Conservation (phyloP, 257 asterid genomes). For the Gardenia jasminoides region DNA sequence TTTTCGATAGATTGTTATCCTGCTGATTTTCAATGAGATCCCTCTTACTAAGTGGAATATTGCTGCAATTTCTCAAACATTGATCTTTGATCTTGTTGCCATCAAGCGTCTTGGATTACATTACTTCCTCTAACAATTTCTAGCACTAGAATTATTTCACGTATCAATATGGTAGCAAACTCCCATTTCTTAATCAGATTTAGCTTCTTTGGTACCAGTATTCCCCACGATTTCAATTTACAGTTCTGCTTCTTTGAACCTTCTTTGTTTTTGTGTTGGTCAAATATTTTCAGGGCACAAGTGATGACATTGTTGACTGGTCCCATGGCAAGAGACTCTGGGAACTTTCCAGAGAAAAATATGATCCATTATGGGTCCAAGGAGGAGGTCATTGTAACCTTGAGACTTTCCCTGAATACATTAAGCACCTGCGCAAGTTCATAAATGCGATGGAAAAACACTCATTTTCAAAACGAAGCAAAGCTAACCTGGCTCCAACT, state of each 20-base stretch:
- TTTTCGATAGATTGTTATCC: background rate
- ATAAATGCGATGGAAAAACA: slow-evolving; percentile 82
- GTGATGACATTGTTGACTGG: slow-evolving; percentile 82
- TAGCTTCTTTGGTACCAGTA: background rate
- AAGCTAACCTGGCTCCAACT: slow-evolving; percentile 26
- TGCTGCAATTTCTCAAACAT: background rate
- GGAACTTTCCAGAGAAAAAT: slow-evolving; percentile 95
- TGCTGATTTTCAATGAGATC: background rate
- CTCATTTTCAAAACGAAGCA: slow-evolving; percentile 66
- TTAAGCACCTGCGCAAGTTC: slow-evolving; percentile 76
- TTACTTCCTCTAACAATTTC: background rate
- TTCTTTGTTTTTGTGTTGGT: background rate
- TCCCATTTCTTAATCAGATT: background rate
- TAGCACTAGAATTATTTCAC: background rate
- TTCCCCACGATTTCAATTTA: background rate
- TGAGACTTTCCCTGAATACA: slow-evolving; percentile 89
- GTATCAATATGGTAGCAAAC: background rate
- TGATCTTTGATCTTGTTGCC: background rate
- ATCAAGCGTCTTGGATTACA: too few species aligned
- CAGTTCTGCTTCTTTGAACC: background rate
- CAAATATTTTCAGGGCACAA: slow-evolving; percentile 64
- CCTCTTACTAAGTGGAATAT: background rate
- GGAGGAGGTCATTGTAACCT: slow-evolving; percentile 99
- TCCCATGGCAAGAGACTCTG: slow-evolving; percentile 94
- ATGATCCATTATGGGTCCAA: slow-evolving; percentile 90